Evolutionary conservation across 306 rosid genomes (phyloP).

Genomic region (Geum urbanum): DNA sequence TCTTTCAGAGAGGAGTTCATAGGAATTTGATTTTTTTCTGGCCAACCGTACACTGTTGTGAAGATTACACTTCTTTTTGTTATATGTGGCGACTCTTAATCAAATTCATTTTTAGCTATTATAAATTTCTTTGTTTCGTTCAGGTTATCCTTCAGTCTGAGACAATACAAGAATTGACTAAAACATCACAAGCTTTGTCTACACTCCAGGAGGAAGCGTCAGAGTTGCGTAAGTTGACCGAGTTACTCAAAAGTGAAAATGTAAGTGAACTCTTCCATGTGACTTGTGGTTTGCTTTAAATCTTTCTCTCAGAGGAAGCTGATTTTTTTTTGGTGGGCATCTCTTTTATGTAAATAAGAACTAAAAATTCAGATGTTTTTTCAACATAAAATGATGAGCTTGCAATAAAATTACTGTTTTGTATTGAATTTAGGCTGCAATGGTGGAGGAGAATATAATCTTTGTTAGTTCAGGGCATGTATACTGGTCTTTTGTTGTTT

Average conservation of each 20-base stretch:
- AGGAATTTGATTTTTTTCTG: background rate
- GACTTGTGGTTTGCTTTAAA: constrained; percentile 4
- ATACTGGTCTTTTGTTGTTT: too few species aligned
- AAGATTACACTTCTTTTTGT: background rate
- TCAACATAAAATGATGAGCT: too few species aligned
- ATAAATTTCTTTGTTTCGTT: background rate
- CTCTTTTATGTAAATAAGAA: background rate
- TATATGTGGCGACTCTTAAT: background rate
- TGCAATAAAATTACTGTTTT: too few species aligned
- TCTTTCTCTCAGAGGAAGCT: background rate
- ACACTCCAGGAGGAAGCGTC: constrained; percentile 67
- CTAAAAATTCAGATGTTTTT: too few species aligned
- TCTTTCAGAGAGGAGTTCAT: background rate
- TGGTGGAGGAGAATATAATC: too few species aligned
- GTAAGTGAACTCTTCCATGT: constrained; percentile 31
- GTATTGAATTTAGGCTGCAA: background rate
- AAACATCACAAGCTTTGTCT: constrained; percentile 75
- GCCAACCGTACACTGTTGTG: background rate
- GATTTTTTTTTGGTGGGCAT: background rate
- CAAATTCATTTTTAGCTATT: background rate
- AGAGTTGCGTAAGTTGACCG: constrained; percentile 50
- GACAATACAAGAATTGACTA: constrained; percentile 88
- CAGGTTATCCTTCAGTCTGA: constrained; percentile 96
- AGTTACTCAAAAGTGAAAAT: constrained; percentile 55
- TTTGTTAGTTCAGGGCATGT: too few species aligned